Base-by-base conservation (phyloP, 352 stramenopile species). In the Globisporangium viniferum region DNA sequence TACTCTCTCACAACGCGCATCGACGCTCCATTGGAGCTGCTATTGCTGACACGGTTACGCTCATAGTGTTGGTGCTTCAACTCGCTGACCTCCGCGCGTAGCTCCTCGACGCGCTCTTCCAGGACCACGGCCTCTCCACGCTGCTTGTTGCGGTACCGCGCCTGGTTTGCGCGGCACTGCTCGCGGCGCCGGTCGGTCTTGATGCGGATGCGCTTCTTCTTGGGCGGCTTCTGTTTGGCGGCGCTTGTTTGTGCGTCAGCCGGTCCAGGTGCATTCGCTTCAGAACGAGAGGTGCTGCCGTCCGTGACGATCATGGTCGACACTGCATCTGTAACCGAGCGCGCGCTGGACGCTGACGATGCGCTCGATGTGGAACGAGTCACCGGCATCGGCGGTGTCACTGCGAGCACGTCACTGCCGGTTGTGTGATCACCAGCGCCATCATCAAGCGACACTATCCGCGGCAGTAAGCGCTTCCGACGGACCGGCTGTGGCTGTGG, bases 141-240 rank as follows among this genome's bases (percentile, higher is more conserved):
- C 66, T 88, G 80, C 44, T 82, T 85, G 31, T 78, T 79, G 29
- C 81, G 79, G 67, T 89, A 89, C 22, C 79, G 70, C 24, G 77
- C 81, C 63, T 89, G 81, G 67, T 88, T 89, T 22, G 62, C 75
- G 33, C 81, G 79, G 53, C 81, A 88, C 56, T 89, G 81, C 56
- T 88, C 77, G 2, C 81, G 77, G 56, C 81, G 79, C 2, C 77
- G 72, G 41, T 82, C 73, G 0, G 77, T 79, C 71, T 84, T 84
- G 51, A 76, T 22, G 29, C 67, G 74, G n/a, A 72, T 64, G 33
- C 73, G 74, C 51, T 79, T 86, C 41, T 73, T 73, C 58, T 75
- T 77, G 15, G 15, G 35, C 29, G 20, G 35, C 24, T 68, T 62
- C 46, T 54, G 20, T 6, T 54, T 24, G 36, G 12, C 12, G 18